These are phyloP conservation scores for Tuber microsphaerosporum DNA, from an alignment of 495 filamentous ascomycete genomes.

Conservation along the genomic window DNA sequence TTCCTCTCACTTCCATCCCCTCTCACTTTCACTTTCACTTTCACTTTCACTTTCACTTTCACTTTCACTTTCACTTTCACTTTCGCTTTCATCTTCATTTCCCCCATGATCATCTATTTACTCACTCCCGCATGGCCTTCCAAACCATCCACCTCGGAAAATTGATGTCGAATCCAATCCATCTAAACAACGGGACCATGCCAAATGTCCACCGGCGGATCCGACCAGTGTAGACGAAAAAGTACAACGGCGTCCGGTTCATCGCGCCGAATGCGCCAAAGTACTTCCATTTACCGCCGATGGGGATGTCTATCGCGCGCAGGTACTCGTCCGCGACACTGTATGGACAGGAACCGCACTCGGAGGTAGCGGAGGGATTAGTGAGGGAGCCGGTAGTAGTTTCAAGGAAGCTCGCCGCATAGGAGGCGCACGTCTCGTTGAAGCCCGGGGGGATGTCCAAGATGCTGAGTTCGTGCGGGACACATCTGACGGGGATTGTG, in stretches of 20 bases:
- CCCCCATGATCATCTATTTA: too few species aligned
- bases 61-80: too few species aligned
- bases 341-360: constrained; percentile 74
- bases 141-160: too few species aligned
- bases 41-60: too few species aligned
- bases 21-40: too few species aligned
- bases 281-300: constrained; percentile 58
- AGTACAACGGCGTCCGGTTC: constrained; percentile 74
- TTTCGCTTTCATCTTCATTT: too few species aligned
- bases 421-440: constrained; percentile 18
- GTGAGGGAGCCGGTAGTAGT: constrained; percentile 46
- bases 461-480: constrained; percentile 55
- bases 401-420: constrained; percentile 50
- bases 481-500: constrained; percentile 48
- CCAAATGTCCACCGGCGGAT: constrained; percentile 25
- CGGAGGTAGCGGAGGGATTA: neutral
- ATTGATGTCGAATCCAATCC: too few species aligned
- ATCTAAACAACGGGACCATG: neutral
- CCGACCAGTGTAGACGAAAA: constrained; percentile 64
- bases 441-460: constrained; percentile 58
- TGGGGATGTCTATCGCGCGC: constrained; percentile 56
- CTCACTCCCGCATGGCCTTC: too few species aligned
- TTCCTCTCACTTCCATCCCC: too few species aligned
- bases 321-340: constrained; percentile 61
- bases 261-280: constrained; percentile 75